Conservation (phyloP, 1,284 basidiomycete species). For the Tilletia indica region DNA sequence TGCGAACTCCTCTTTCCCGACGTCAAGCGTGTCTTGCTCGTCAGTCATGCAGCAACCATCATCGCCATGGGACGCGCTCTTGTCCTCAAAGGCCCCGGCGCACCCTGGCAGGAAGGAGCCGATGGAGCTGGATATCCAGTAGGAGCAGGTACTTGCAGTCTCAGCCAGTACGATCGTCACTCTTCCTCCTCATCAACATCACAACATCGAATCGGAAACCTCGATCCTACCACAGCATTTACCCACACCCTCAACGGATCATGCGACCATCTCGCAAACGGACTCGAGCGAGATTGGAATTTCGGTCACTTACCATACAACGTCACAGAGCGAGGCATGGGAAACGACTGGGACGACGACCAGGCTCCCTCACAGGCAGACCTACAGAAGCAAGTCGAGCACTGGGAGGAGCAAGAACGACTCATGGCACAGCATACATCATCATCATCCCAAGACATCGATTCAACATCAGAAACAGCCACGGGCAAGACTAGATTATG, state of each 20-base stretch:
- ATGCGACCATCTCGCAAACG: conserved; percentile 58
- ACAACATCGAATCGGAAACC: neutral
- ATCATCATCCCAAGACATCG: neutral
- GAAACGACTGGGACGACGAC: conserved; percentile 17
- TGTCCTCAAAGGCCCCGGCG: conserved; percentile 53
- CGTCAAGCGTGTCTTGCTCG: conserved; percentile 65
- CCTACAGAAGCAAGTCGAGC: neutral
- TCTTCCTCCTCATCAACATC: neutral
- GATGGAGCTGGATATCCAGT: conserved; percentile 53
- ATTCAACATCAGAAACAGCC: too few relatives aligned
- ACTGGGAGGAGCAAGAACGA: conserved; percentile 2
- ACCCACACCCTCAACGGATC: conserved; percentile 36
- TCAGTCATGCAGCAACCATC: conserved; percentile 76
- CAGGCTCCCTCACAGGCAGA: neutral
- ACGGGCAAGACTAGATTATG: too few relatives aligned
- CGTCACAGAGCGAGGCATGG: conserved; percentile 22
- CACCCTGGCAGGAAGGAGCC: conserved; percentile 23
- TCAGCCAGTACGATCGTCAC: conserved; percentile 41
- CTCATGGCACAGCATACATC: neutral
- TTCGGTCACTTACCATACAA: conserved; percentile 40
- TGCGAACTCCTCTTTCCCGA: conserved; percentile 38
- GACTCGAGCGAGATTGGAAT: conserved; percentile 73
- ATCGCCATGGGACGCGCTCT: conserved; percentile 70
- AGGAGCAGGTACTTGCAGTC: conserved; percentile 43
- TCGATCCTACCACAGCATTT: neutral